phyloP scores from a whole-genome alignment of 73 alveolate genomes.

The Paramecium tetraurelia region DNA sequence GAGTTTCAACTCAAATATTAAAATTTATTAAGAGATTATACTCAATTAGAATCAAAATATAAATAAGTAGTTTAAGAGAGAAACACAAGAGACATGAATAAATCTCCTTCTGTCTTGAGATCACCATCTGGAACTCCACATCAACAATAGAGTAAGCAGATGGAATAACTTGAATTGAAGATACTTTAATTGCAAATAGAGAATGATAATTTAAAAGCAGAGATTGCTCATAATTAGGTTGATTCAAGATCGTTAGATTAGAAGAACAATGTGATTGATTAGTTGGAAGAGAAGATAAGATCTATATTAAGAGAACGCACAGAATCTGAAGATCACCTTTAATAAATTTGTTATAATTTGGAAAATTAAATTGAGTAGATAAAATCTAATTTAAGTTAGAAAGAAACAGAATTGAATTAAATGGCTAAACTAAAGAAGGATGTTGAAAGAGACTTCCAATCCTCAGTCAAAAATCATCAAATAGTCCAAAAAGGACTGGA shows the following conservation, averaged over 20 bases:
- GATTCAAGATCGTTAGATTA: not conserved
- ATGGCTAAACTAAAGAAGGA: not conserved
- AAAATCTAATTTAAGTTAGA: not conserved
- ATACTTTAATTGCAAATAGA: conserved; percentile 18
- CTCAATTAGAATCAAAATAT: not conserved
- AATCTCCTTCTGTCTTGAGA: not conserved
- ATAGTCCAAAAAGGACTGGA: not conserved
- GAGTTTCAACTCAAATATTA: not conserved
- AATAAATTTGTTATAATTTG: not conserved
- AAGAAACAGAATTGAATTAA: not conserved
- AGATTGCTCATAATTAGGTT: conserved; percentile 23
- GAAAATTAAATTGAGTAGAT: not conserved
- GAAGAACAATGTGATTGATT: not conserved
- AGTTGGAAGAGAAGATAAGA: conserved; percentile 19
- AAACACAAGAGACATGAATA: not conserved
- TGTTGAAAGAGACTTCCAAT: not conserved
- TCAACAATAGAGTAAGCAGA: not conserved
- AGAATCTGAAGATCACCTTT: conserved; percentile 7
- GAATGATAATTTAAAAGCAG: conserved; percentile 39
- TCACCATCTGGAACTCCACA: not conserved
- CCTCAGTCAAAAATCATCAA: not conserved
- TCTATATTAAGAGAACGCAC: not conserved
- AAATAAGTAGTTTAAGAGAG: not conserved
- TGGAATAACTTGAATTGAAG: not conserved
- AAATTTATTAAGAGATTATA: not conserved